These are phyloP conservation scores for Pyrenophora graminea DNA, from an alignment of 2,329 filamentous ascomycete genomes.

Conservation along the genomic window DNA sequence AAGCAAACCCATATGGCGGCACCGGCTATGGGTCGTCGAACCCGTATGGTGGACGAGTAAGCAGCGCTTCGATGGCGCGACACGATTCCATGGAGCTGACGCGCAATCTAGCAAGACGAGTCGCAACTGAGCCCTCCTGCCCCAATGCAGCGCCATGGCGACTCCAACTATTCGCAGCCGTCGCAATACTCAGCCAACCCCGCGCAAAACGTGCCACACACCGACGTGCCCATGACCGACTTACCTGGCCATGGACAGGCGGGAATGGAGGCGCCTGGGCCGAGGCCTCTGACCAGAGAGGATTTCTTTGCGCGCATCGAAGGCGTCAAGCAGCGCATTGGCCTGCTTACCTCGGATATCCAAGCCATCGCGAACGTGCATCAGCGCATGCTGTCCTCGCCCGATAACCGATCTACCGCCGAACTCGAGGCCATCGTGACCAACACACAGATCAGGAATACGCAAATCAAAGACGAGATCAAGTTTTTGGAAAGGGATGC, in stretches of 20 bases:
- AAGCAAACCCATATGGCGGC: slow-evolving; percentile 47
- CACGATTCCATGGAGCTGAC: slow-evolving; percentile 13
- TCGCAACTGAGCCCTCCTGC: slow-evolving; percentile 30
- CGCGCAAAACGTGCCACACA: slow-evolving; percentile 18
- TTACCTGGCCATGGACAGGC: slow-evolving; percentile 7
- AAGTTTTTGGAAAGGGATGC: slow-evolving; percentile 74
- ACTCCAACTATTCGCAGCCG: slow-evolving; percentile 46
- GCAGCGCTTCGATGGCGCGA: slow-evolving; percentile 13
- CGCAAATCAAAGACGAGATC: slow-evolving; percentile 78
- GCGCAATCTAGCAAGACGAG: slow-evolving; percentile 27
- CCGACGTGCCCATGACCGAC: slow-evolving; percentile 19
- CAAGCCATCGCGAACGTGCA: slow-evolving; percentile 70
- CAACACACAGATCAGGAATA: slow-evolving; percentile 61
- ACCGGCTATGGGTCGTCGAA: slow-evolving; percentile 37
- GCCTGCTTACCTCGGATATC: slow-evolving; percentile 67
- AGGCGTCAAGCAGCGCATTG: slow-evolving; percentile 69
- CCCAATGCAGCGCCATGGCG: slow-evolving; percentile 38
- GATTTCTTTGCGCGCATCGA: slow-evolving; percentile 72
- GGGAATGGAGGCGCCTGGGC: slow-evolving; percentile 60
- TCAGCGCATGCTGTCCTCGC: slow-evolving; percentile 70
- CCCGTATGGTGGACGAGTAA: slow-evolving; percentile 39
- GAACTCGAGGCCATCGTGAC: slow-evolving; percentile 70
- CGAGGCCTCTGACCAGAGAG: slow-evolving; percentile 59
- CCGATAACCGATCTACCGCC: slow-evolving; percentile 57
- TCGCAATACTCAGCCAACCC: slow-evolving; percentile 47